Evolutionary conservation across 108 stramenopile genomes (phyloP), one percentile per base, ranked within the genome.

Genomic region (Mediolabrus comicus): DNA sequence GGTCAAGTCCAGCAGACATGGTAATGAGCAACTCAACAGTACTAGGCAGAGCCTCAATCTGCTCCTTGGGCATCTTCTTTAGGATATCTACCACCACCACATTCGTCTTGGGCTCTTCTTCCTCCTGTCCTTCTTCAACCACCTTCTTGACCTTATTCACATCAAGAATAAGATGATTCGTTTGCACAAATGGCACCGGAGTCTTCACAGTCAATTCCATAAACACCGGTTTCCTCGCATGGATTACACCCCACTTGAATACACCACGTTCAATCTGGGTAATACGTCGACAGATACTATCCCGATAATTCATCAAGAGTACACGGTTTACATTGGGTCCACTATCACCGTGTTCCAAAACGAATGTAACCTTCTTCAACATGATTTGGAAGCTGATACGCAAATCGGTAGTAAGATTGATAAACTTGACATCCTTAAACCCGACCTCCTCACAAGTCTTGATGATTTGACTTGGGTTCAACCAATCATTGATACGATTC

Each of bases 161-260:
- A 26, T 80, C 66, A 33, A 75, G 64, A 11, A 70, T 58, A 19
- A 68, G 51, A 61, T 76, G 67, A 24, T 76, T 73, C 25, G 60
- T 49, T 30, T 72, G 61, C 32, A 66, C 67, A 28, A 74, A 74
- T 3, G 79, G 22, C 25, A 81, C 79, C 4, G 79, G 83, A 38
- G 79, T 79, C 26, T 72, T 76, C 51, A 75, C 63, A 36, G 57
- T 26, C 24, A 81, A 62, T 1, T 70, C 80, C 55, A 81, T 71
- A 52, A 53, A 72, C 29, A 68, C 70, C 2, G 86, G 83, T 35
- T 84, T 87, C 24, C 86, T 29, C 7, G 81, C 77, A 34, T 78
- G 72, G 54, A 87, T 74, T 38, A 87, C 62, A 32, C 83, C 83
- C 86, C 86, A 87, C 38, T 75, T 76, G 69, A 87, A 83, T 53